A percentile compares a stretch with the other conserved stretches of the same genome.
Evolutionary conservation across 2,329 filamentous ascomycete species (phyloP).

Genomic region (Volutella citrinella): DNA sequence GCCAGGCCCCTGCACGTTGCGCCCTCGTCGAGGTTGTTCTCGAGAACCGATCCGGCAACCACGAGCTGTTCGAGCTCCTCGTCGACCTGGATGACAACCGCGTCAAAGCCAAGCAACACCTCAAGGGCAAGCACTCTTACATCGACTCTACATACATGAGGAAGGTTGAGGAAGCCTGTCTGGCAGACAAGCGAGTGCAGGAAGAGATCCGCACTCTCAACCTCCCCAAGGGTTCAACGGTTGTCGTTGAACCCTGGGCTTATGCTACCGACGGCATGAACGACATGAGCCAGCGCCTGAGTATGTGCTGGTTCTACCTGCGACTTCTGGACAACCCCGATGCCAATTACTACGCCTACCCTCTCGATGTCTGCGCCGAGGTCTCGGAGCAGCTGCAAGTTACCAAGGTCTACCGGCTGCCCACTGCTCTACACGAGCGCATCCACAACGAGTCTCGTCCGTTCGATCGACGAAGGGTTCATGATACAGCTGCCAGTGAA

Average conservation of each 20-base stretch:
- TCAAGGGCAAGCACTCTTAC: constrained; percentile 42
- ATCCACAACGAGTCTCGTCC: constrained; percentile 28
- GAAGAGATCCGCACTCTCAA: constrained; percentile 39
- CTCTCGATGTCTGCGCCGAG: constrained; percentile 49
- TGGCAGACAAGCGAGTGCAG: constrained; percentile 40
- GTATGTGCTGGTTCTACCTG: constrained; percentile 37
- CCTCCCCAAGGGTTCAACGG: constrained; percentile 41
- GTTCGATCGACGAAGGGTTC: constrained; percentile 42
- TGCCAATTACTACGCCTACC: constrained; percentile 55
- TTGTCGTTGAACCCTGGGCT: constrained; percentile 53
- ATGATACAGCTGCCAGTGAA: constrained; percentile 39
- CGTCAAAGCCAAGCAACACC: constrained; percentile 26
- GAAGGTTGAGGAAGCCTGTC: constrained; percentile 44
- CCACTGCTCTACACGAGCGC: constrained; percentile 28
- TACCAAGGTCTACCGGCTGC: constrained; percentile 45
- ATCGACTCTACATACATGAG: constrained; percentile 48
- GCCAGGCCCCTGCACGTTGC: constrained; percentile 25
- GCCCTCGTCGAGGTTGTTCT: constrained; percentile 39
- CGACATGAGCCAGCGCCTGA: constrained; percentile 45
- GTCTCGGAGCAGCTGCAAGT: constrained; percentile 44
- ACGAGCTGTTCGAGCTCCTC: constrained; percentile 27
- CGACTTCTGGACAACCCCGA: constrained; percentile 39
- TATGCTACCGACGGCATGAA: constrained; percentile 53
- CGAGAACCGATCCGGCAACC: constrained; percentile 5
- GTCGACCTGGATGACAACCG: constrained; percentile 25